phyloP scores from a whole-genome alignment of 2,329 filamentous ascomycete species.

The Microthyrium microscopicum region DNA sequence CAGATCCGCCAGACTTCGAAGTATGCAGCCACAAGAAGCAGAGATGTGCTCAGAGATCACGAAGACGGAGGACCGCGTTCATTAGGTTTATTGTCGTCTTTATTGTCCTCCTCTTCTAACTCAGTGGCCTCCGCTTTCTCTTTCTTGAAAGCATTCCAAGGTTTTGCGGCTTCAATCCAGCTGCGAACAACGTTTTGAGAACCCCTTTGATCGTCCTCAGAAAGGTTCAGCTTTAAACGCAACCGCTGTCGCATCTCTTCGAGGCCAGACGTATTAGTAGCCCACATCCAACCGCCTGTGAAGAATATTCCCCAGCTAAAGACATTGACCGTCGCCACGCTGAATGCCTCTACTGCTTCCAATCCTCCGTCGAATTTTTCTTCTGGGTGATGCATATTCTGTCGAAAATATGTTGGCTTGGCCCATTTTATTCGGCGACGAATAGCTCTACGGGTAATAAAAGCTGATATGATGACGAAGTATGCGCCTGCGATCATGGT shows the following conservation, averaged over 20 bases:
- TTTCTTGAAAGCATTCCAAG: no score
- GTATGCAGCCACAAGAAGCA: no score
- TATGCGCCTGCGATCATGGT: slow-evolving; percentile 1
- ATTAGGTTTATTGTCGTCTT: no score
- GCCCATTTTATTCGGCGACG: slow-evolving; percentile 5
- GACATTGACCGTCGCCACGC: slow-evolving; percentile 7
- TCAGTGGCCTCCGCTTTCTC: no score
- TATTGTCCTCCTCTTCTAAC: no score
- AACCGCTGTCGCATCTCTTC: slow-evolving; percentile 5
- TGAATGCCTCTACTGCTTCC: slow-evolving; percentile 7
- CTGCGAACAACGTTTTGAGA: no score
- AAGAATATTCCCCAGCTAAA: slow-evolving; percentile 7
- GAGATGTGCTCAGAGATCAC: no score
- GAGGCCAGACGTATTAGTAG: slow-evolving; percentile 5
- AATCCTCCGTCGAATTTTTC: slow-evolving; percentile 5
- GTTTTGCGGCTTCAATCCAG: no score
- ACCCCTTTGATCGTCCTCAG: slow-evolving; percentile 5
- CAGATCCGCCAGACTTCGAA: no score
- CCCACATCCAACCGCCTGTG: slow-evolving; percentile 5
- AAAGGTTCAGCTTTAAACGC: slow-evolving; percentile 2
- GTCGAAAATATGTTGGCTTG: slow-evolving; percentile 7
- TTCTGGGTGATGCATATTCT: slow-evolving; percentile 3
- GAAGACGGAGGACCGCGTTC: no score
- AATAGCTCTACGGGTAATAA: slow-evolving; percentile 6
- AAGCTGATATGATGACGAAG: slow-evolving; percentile 6